Conservation (phyloP, 1,284 basidiomycete genomes). For the Farysia itapuensis region DNA sequence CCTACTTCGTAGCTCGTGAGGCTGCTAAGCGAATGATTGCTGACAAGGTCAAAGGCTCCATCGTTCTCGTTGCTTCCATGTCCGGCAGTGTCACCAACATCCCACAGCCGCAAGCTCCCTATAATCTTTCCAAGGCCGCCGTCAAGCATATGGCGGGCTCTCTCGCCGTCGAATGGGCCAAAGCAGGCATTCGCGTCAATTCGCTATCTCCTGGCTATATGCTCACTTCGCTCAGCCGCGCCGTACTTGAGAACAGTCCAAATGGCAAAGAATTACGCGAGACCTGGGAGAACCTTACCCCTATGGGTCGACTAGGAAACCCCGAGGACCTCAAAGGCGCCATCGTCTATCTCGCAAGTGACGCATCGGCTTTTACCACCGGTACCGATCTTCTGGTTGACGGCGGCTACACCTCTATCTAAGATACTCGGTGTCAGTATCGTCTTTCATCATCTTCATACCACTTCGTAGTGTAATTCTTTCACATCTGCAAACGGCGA, state of each 20-base stretch:
- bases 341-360: conserved; percentile 79
- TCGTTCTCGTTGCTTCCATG: conserved; percentile 88
- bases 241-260: conserved; percentile 36
- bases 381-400: conserved; percentile 81
- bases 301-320: conserved; percentile 68
- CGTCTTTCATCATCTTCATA: background rate
- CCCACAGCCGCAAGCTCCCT: conserved; percentile 83
- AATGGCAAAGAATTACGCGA: conserved; percentile 64
- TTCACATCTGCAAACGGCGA: too few relatives aligned
- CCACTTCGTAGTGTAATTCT: too few relatives aligned
- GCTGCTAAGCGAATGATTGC: conserved; percentile 70
- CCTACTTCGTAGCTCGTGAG: conserved; percentile 81
- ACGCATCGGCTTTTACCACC: conserved; percentile 82
- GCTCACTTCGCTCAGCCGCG: conserved; percentile 75
- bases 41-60: conserved; percentile 69
- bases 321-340: conserved; percentile 67
- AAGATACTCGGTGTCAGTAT: background rate
- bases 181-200: conserved; percentile 80
- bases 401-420: conserved; percentile 69
- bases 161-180: conserved; percentile 86
- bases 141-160: conserved; percentile 85
- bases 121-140: conserved; percentile 81
- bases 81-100: conserved; percentile 72
- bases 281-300: conserved; percentile 86
- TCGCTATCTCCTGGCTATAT: conserved; percentile 58